A percentile compares a stretch with the other conserved stretches of the same genome.
These are phyloP conservation scores for Perkinsus chesapeaki DNA, from an alignment of 169 alveolate species.

Conservation along the genomic window DNA sequence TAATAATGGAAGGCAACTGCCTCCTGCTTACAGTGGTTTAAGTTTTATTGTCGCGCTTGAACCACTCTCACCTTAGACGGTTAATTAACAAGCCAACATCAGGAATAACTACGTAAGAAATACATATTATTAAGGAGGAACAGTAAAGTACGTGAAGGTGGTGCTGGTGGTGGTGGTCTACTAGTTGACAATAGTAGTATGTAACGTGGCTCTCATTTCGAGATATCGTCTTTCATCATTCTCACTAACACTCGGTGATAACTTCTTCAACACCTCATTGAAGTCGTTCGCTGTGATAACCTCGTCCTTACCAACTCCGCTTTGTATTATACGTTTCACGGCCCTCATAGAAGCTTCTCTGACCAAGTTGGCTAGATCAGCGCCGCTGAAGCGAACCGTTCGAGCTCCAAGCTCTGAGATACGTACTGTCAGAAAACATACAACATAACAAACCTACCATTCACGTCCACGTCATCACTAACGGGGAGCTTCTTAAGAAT, in stretches of 20 bases:
- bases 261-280: not conserved
- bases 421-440: not conserved
- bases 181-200: not conserved
- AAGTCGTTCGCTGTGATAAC: not conserved
- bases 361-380: slow-evolving; percentile 84
- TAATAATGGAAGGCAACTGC: too few species aligned
- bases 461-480: slow-evolving; percentile 61
- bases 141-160: not conserved
- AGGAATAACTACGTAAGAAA: not conserved
- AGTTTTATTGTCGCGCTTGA: too few species aligned
- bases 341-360: slow-evolving; percentile 85
- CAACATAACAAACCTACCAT: slow-evolving; percentile 29
- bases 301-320: not conserved
- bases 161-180: not conserved
- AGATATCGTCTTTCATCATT: not conserved
- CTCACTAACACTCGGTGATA: not conserved
- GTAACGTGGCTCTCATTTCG: not conserved
- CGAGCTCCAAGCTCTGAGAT: not conserved
- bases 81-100: not conserved
- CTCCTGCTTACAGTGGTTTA: too few species aligned
- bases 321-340: slow-evolving; percentile 32
- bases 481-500: slow-evolving; percentile 74
- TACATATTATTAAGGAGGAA: not conserved
- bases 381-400: slow-evolving; percentile 76
- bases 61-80: too few species aligned